phyloP scores from a whole-genome alignment of 2,329 filamentous ascomycete species.

The Fusarium pseudocircinatum region DNA sequence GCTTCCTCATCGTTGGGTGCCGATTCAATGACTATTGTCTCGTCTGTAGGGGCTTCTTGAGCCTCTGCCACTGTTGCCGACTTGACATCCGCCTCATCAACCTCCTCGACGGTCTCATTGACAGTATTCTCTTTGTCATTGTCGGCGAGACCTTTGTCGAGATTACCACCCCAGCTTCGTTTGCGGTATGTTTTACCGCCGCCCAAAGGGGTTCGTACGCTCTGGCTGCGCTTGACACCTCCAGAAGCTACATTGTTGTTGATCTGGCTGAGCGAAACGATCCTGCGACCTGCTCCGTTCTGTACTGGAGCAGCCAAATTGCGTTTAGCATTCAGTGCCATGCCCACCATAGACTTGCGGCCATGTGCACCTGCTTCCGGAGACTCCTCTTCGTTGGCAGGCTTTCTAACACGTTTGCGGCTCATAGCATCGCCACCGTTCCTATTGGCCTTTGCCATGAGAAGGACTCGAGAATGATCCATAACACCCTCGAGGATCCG shows the following conservation, averaged over 20 bases:
- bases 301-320: conserved; percentile 58
- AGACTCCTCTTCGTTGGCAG: conserved; percentile 40
- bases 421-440: conserved; percentile 64
- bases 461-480: conserved; percentile 91
- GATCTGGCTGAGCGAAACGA: conserved; percentile 91
- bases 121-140: conserved; percentile 70
- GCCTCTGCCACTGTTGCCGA: conserved; percentile 22
- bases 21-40: conserved; percentile 38
- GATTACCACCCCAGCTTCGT: conserved; percentile 72
- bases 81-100: conserved; percentile 47
- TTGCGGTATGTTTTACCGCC: conserved; percentile 65
- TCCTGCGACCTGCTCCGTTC: conserved; percentile 74
- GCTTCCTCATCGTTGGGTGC: conserved; percentile 33
- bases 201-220: conserved; percentile 70
- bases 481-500: conserved; percentile 95
- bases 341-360: conserved; percentile 56
- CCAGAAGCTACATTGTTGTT: conserved; percentile 74
- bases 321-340: conserved; percentile 64
- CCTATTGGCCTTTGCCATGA: conserved; percentile 74
- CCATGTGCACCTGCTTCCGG: conserved; percentile 35
- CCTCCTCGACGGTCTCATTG: conserved; percentile 71
- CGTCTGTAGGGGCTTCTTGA: conserved; percentile 37
- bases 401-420: conserved; percentile 64
- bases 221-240: conserved; percentile 80
- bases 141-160: conserved; percentile 60